These are phyloP conservation scores for Fibroporia radiculosa DNA, from an alignment of 768 basidiomycete species.

Conservation along the genomic window DNA sequence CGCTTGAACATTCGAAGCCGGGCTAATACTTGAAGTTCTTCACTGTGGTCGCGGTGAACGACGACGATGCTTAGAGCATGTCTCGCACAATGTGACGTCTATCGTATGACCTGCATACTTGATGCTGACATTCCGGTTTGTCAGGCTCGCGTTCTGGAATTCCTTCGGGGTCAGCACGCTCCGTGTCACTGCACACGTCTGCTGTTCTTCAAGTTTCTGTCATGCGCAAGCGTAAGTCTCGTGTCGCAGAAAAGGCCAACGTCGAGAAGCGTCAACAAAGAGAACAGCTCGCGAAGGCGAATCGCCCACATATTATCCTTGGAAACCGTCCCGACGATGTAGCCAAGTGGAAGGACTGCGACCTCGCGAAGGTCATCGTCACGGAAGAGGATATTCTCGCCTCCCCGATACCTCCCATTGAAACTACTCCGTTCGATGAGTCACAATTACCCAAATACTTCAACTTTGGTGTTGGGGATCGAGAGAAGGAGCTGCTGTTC, in stretches of 20 bases:
- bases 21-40: slow-evolving; percentile 5
- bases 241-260: slow-evolving; percentile 35
- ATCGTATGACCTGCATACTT: background rate
- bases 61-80: slow-evolving; percentile 17
- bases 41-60: slow-evolving; percentile 8
- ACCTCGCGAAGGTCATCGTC: slow-evolving; percentile 58
- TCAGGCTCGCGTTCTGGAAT: slow-evolving; percentile 32
- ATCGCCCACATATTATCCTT: slow-evolving; percentile 60
- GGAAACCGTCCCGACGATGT: slow-evolving; percentile 63
- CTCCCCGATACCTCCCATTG: slow-evolving; percentile 9
- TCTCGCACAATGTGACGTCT: slow-evolving; percentile 23
- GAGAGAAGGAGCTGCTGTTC: slow-evolving; percentile 59
- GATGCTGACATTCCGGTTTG: background rate
- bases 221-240: slow-evolving; percentile 29
- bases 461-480: slow-evolving; percentile 59
- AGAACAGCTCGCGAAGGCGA: slow-evolving; percentile 28
- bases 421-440: slow-evolving; percentile 14
- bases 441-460: slow-evolving; percentile 40
- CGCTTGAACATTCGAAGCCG: slow-evolving; percentile 3
- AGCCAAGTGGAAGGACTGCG: slow-evolving; percentile 56
- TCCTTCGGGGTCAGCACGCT: slow-evolving; percentile 28
- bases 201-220: slow-evolving; percentile 26
- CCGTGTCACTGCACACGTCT: slow-evolving; percentile 41
- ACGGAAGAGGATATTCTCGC: slow-evolving; percentile 32
- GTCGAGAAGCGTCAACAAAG: slow-evolving; percentile 38